Base-by-base conservation (phyloP, 441 rosid species). In the Iberis amara region DNA sequence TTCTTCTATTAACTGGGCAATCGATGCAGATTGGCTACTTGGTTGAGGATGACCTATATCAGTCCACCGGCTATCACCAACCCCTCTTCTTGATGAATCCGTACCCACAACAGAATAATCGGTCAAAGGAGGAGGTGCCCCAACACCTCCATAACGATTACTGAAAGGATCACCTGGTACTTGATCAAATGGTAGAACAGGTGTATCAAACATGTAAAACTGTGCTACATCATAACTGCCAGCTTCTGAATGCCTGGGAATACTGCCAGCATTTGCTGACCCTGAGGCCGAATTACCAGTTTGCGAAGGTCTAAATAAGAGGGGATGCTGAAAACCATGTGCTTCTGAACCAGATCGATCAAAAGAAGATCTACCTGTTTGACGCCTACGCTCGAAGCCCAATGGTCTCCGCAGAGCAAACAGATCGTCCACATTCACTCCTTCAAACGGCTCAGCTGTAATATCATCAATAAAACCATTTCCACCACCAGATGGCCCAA, bases 401-500 rank as follows among this genome's bases (percentile, higher is more conserved):
- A 89, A 69, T 51, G 97, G 85, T 78, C 96, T 77, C 47, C 86
- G 97, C 39, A 81, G 76, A 69, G 96, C 86, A 68, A 82, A 84
- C 68, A 92, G 90, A 55, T 92, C 97, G 75, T 84, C 99, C 69
- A 86, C 89, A 66, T 86, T 92, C 59, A 86, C 92, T 46, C 99
- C 99, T 68, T 89, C 96, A 79, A 89, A 92, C 30, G 99, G 90
- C 70, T 92, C 98, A 47, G 97, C 92, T 10, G 92, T 82, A 68
- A 83, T 72, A 78, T 86, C 97, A 79, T 92, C 94, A 67, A 92
- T 77, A 47, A 92, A 79, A 58, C 85, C 76, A 53, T 82, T 69
- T 42, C 81, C 65, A 60, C 69, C 73, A 68, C 94, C 97, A 70
- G 96, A 82, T 73, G 82, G 89, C 59, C 94, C 90, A 70, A 89